phyloP scores from a whole-genome alignment of 495 filamentous ascomycete species.

The Copromyces sp. region DNA sequence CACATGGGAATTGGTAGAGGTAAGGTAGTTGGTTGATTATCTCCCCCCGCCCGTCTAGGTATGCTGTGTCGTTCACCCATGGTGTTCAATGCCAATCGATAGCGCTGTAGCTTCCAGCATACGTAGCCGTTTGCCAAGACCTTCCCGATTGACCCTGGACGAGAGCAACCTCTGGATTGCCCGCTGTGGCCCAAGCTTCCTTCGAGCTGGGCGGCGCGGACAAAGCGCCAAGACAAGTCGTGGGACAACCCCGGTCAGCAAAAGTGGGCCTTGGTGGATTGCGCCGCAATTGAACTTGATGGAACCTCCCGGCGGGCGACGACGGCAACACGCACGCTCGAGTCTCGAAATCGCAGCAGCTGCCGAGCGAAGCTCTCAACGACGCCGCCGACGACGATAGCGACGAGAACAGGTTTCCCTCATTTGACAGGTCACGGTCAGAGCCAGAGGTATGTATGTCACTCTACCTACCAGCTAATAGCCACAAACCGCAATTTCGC shows the following conservation, averaged over 20 bases:
- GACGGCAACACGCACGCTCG: background rate
- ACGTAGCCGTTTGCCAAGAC: slow-evolving; percentile 32
- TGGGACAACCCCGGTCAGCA: background rate
- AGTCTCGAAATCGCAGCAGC: slow-evolving; percentile 1
- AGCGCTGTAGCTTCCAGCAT: slow-evolving; percentile 16
- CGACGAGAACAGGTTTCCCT: background rate
- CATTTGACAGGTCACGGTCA: background rate
- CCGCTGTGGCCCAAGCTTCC: background rate
- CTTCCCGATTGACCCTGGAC: background rate
- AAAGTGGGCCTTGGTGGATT: slow-evolving; percentile 10
- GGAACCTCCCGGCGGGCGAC: background rate
- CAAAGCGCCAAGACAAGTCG: background rate
- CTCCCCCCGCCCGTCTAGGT: background rate
- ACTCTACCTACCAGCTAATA: too few relatives aligned
- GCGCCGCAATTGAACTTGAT: slow-evolving; percentile 10
- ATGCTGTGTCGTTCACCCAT: background rate
- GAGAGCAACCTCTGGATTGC: background rate
- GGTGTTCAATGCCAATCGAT: background rate
- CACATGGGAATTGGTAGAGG: background rate
- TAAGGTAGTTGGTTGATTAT: background rate
- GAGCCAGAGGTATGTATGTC: background rate
- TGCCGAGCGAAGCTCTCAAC: slow-evolving; percentile 1
- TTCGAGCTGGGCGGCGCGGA: background rate
- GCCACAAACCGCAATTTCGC: background rate
- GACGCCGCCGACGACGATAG: background rate